Conservation (phyloP, 2,329 filamentous ascomycete genomes). For the Seiridium cupressi region DNA sequence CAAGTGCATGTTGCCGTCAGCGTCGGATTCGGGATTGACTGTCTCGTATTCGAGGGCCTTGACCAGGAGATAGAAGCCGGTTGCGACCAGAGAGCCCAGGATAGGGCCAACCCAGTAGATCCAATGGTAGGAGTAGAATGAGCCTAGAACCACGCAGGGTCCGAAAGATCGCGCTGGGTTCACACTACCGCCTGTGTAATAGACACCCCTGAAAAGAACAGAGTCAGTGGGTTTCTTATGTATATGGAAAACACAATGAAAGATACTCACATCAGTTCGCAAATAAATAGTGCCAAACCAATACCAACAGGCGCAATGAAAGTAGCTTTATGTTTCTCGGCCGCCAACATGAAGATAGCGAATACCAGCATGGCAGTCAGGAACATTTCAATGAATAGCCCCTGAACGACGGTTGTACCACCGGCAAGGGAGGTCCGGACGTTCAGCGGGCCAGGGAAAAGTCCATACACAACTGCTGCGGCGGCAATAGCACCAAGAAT, state of each 20-base stretch:
- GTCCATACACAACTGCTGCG: slow-evolving; percentile 26
- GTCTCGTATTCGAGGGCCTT: slow-evolving; percentile 51
- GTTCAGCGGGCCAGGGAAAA: slow-evolving; percentile 31
- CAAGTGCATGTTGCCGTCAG: neutral
- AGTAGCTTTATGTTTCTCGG: slow-evolving; percentile 59
- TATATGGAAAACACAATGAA: neutral
- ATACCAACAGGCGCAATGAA: slow-evolving; percentile 61
- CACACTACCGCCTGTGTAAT: slow-evolving; percentile 21
- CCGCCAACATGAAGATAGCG: slow-evolving; percentile 55
- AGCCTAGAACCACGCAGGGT: slow-evolving; percentile 22
- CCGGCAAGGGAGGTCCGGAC: slow-evolving; percentile 42
- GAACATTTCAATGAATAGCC: slow-evolving; percentile 53
- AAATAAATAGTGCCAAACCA: slow-evolving; percentile 56
- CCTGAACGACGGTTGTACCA: slow-evolving; percentile 40
- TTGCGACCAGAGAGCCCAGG: slow-evolving; percentile 47
- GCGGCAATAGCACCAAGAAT: slow-evolving; percentile 15
- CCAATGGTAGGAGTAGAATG: slow-evolving; percentile 47
- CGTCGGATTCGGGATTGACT: slow-evolving; percentile 48
- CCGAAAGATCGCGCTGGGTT: slow-evolving; percentile 27
- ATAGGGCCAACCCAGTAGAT: slow-evolving; percentile 55
- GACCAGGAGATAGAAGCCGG: slow-evolving; percentile 47
- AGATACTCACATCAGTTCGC: slow-evolving; percentile 21
- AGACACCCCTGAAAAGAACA: slow-evolving; percentile 16
- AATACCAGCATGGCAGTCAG: slow-evolving; percentile 51
- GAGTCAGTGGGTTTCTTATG: neutral